phyloP scores from a whole-genome alignment of 1,139 yeast genomes.

The Barnettozyma hawaiiensis region DNA sequence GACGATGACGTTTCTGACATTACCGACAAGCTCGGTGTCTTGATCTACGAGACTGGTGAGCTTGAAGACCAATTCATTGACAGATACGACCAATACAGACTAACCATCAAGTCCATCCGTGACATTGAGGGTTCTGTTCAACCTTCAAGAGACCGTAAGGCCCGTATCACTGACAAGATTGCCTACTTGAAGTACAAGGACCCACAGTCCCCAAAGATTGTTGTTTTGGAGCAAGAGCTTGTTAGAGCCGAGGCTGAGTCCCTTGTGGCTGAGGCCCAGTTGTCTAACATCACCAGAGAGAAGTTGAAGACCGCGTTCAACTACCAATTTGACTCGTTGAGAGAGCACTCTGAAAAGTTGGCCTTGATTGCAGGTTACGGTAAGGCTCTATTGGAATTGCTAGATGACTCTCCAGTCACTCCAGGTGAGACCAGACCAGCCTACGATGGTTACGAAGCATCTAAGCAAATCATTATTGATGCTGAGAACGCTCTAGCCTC shows the following conservation, averaged over 20 bases:
- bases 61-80: constrained; percentile 97
- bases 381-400: constrained; percentile 89
- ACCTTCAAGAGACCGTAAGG: constrained; percentile 97
- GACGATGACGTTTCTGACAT: constrained; percentile 97
- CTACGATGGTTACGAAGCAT: constrained; percentile 96
- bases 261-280: constrained; percentile 97
- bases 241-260: constrained; percentile 99
- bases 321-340: constrained; percentile 93
- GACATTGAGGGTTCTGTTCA: constrained; percentile 97
- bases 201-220: constrained; percentile 93
- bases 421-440: constrained; percentile 99
- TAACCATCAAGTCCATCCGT: constrained; percentile 90
- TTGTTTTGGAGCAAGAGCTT: constrained; percentile 93
- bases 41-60: constrained; percentile 94
- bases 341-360: constrained; percentile 94
- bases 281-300: constrained; percentile 96
- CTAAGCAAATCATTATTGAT: constrained; percentile 95
- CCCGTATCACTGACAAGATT: constrained; percentile 94
- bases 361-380: constrained; percentile 98
- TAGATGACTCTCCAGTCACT: constrained; percentile 95
- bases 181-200: constrained; percentile 97
- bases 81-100: constrained; percentile 95
- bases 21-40: constrained; percentile 94
- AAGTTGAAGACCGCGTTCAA: constrained; percentile 95
- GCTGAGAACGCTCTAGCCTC: constrained; percentile 93